Base-by-base conservation (phyloP, 208 protist species). In the Crithidia brevicula region DNA sequence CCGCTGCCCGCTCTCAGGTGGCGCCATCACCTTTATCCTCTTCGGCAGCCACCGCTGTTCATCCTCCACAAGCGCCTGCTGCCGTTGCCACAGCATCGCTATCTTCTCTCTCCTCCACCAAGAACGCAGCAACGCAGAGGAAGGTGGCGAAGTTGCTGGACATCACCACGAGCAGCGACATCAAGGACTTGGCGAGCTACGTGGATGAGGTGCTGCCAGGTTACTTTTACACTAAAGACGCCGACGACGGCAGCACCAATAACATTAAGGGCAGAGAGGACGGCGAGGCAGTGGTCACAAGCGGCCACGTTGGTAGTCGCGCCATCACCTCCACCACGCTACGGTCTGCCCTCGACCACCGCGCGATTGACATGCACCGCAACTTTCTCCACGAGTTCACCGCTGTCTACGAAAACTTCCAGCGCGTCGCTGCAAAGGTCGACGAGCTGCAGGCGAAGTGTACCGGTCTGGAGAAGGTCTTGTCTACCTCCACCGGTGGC, bases 131-230 rank as follows among this genome's bases (percentile, higher is more conserved):
- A 0, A 76, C 70, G 10, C 70, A 76, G 40, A 61, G 70, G 31
- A 68, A 65, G 49, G 70, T 76, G 40, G 61, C 70, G 28, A 76
- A 78, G 66, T 59, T 93, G 30, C 77, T 93, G 20, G 87, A 85
- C 54, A 80, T 89, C 62, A 83, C 66, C 1, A 67, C 88, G 1
- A 83, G 87, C 67, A 72, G 79, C 46, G 78, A 86, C 30, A 73
- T 93, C 51, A 74, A 79, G 25, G 80, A 89, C 16, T 65, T 93
- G 34, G 77, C 86, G 16, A 61, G 77, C 23, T 93, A 93, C 57
- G 81, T 89, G 45, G 78, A 90, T 49, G 73, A 81, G 30, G 67
- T 77, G 16, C 69, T 87, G 23, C 87, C 83, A 0, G 79, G 74
- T 9, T 82, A 65, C 45, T 75, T 85, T 61, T 72, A 53, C 50